Conservation (phyloP, 2,329 filamentous ascomycete species). For the Helotiales sp. region DNA sequence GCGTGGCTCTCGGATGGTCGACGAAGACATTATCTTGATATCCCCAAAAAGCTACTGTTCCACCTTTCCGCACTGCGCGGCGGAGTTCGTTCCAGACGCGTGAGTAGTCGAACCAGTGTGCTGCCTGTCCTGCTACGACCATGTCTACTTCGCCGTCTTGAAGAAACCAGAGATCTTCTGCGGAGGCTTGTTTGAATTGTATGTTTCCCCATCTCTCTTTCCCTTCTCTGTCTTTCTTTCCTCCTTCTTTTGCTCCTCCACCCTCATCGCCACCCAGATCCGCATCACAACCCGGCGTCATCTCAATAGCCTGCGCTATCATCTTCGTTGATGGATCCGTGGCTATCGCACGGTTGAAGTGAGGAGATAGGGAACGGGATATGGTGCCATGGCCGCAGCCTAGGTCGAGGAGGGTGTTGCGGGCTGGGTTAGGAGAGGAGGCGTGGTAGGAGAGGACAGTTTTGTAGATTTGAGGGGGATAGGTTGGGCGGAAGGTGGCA, state of each 20-base stretch:
- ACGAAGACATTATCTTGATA: constrained; percentile 68
- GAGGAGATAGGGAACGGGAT: constrained; percentile 56
- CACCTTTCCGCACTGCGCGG: constrained; percentile 58
- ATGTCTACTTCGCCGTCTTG: constrained; percentile 56
- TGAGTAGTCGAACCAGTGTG: constrained; percentile 69
- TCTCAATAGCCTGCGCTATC: constrained; percentile 55
- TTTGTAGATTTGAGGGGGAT: constrained; percentile 59
- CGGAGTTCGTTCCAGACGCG: constrained; percentile 60
- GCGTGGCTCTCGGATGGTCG: constrained; percentile 56
- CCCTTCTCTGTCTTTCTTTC: not conserved
- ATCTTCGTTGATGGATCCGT: constrained; percentile 64
- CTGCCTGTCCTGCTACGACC: constrained; percentile 58
- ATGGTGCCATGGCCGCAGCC: constrained; percentile 67
- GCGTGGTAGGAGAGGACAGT: constrained; percentile 62
- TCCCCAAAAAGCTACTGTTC: constrained; percentile 68
- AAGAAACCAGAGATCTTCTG: constrained; percentile 60
- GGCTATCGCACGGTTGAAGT: constrained; percentile 57
- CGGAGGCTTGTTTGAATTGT: constrained; percentile 53
- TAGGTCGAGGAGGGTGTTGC: constrained; percentile 57
- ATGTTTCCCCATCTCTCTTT: constrained; percentile 48
- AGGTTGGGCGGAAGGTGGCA: constrained; percentile 63
- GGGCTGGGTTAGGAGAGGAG: constrained; percentile 53
- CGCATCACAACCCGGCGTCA: constrained; percentile 41
- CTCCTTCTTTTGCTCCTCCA: too few species aligned
- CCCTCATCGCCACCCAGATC: too few species aligned